phyloP scores from a whole-genome alignment of 345 rosid species.

The Populus deltoides region DNA sequence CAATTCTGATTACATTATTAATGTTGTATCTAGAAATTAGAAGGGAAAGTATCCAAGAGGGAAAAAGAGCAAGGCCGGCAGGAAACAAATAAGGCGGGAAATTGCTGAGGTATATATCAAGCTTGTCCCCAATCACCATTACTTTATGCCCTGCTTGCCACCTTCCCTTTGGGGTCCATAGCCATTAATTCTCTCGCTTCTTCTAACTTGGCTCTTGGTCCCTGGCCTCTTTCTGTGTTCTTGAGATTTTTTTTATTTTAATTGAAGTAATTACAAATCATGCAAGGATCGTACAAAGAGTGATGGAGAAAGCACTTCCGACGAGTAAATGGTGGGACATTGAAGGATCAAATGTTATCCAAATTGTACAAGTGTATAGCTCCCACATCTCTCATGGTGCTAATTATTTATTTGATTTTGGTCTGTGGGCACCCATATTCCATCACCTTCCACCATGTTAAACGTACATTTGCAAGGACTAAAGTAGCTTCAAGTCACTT shows the following conservation, averaged over 20 bases:
- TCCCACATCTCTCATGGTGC: background rate
- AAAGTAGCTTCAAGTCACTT: background rate
- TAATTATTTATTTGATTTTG: background rate
- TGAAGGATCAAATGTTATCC: background rate
- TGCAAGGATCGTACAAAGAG: background rate
- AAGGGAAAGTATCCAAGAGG: background rate
- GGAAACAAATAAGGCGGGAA: background rate
- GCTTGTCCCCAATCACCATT: background rate
- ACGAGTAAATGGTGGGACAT: background rate
- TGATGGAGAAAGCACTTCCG: background rate
- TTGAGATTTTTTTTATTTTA: background rate
- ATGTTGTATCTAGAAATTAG: too few species aligned
- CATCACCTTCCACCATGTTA: slow-evolving; percentile 1
- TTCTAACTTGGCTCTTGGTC: background rate
- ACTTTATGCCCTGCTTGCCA: slow-evolving; percentile 15
- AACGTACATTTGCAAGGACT: background rate
- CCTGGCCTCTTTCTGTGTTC: background rate
- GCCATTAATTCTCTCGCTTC: background rate
- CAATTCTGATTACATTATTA: background rate
- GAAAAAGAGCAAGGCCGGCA: background rate
- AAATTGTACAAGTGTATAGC: slow-evolving; percentile 1
- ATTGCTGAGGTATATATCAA: slow-evolving; percentile 8
- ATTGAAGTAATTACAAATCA: background rate
- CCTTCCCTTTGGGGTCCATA: background rate
- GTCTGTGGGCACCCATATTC: background rate